Evolutionary conservation across 2,329 filamentous ascomycete species (phyloP), one percentile per base, ranked within the genome.

Genomic region (Trichoderma asperellum): DNA sequence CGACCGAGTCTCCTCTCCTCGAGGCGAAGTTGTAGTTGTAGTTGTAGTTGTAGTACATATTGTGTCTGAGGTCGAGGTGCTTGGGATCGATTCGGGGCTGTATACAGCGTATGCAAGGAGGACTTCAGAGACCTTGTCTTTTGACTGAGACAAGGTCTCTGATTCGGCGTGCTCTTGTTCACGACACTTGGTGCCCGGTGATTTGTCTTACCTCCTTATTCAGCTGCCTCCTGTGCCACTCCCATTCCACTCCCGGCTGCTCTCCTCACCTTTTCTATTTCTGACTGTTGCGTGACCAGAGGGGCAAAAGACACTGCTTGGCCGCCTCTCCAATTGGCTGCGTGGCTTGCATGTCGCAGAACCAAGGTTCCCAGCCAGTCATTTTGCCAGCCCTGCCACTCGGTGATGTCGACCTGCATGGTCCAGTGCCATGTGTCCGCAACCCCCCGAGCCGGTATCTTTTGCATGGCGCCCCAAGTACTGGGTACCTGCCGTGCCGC

Each of bases 341-440:
- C n/a, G 2, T 64, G 37, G 55, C 32, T 21, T 57, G 55, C 55
- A 57, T 57, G 55, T n/a, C 55, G 29, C 40, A 18, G 11, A 49
- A 14, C 27, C 37, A 21, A 34, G 24, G 32, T 53, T 66, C 0
- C 29, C 40, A 32, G 32, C 63, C 63, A 67, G 53, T 67, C 63
- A 59, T 37, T 34, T 58, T 16, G 40, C 63, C 63, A 49, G 53
- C 53, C 53, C 53, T 58, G 55, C 27, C 8, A 67, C 49, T 67
- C 37, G 55, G 37, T 59, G 63, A 67, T 67, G 63, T 67, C 37
- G 63, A 21, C 63, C 55, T 67, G 63, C 63, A 67, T 66, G 47
- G 49, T n/a, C 40, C 37, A 16, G 47, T 11, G 53, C 40, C 35
- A 64, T 34, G 63, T 67, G 63, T 59, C 35, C n/a, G 53, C 53